phyloP scores from a whole-genome alignment of 1,284 basidiomycete species.

The Ceraceosorus guamensis region DNA sequence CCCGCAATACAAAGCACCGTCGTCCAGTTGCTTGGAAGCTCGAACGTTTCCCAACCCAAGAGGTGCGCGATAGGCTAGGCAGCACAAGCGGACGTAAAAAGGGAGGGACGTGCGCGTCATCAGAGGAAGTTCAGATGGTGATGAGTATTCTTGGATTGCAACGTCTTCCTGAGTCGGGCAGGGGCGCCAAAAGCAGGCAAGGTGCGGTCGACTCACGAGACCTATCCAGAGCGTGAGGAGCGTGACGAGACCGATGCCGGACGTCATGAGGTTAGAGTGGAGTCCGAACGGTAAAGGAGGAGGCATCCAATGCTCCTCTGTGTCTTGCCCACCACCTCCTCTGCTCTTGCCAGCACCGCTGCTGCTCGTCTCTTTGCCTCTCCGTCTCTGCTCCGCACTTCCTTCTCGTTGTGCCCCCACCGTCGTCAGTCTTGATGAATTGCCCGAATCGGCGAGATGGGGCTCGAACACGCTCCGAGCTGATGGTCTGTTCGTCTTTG shows the following conservation, averaged over 20 bases:
- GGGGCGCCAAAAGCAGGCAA: too few species aligned
- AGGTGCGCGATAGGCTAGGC: constrained; percentile 19
- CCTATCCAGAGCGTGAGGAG: constrained; percentile 35
- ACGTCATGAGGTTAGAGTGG: constrained; percentile 44
- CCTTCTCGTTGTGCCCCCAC: neutral
- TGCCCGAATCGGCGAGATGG: neutral
- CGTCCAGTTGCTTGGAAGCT: constrained; percentile 27
- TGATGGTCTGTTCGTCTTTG: neutral
- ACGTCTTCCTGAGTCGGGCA: too few species aligned
- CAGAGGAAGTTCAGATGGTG: neutral
- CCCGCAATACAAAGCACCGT: constrained; percentile 20
- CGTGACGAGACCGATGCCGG: constrained; percentile 42
- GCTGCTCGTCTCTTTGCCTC: too few species aligned
- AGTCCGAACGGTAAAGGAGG: constrained; percentile 45
- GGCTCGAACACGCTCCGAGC: neutral
- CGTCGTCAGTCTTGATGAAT: neutral
- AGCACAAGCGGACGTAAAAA: too few species aligned
- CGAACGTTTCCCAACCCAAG: constrained; percentile 34
- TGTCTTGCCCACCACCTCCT: too few species aligned
- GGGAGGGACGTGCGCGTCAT: too few species aligned
- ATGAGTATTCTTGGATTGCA: too few species aligned
- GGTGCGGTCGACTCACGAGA: constrained; percentile 11
- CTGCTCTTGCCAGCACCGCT: too few species aligned
- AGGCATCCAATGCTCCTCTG: constrained; percentile 24
- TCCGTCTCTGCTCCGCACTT: neutral